A percentile compares a stretch with the other conserved stretches of the same genome.
Conservation (phyloP, 805 yeast species). For the Huiozyma sinensis region DNA sequence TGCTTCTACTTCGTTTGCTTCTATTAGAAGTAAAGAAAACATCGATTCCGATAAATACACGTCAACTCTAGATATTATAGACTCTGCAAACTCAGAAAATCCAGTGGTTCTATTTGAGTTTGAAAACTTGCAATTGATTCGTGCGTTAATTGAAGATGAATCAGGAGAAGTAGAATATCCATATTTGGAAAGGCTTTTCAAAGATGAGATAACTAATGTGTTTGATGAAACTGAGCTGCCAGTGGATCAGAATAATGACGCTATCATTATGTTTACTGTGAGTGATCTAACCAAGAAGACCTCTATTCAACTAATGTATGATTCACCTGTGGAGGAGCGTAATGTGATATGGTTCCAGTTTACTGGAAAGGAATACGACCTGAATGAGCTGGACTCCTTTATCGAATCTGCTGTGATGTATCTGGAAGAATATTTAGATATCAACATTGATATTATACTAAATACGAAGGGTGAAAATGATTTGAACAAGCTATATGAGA, state of each 20-base stretch:
- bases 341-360: conserved; percentile 17
- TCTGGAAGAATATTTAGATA: conserved; percentile 14
- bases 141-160: conserved; percentile 4
- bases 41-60: conserved; percentile 1
- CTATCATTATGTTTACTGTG: conserved; percentile 3
- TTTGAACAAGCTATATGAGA: conserved; percentile 3
- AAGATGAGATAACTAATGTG: conserved; percentile 7
- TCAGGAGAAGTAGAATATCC: conserved; percentile 6
- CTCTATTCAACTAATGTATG: conserved; percentile 15
- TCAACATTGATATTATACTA: conserved; percentile 15
- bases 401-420: conserved; percentile 16
- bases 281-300: conserved; percentile 9
- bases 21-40: conserved; percentile 3
- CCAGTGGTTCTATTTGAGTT: conserved; percentile 21
- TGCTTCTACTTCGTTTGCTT: conserved; percentile 5
- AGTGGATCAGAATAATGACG: background rate
- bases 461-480: conserved; percentile 6
- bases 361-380: conserved; percentile 14
- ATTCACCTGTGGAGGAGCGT: conserved; percentile 11
- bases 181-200: conserved; percentile 14
- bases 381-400: conserved; percentile 17
- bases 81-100: conserved; percentile 6
- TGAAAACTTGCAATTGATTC: conserved; percentile 10
- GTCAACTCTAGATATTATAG: conserved; percentile 3
- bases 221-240: conserved; percentile 5